Evolutionary conservation across 106 monocot species (phyloP).

Genomic region (Dactylorhiza incarnata): DNA sequence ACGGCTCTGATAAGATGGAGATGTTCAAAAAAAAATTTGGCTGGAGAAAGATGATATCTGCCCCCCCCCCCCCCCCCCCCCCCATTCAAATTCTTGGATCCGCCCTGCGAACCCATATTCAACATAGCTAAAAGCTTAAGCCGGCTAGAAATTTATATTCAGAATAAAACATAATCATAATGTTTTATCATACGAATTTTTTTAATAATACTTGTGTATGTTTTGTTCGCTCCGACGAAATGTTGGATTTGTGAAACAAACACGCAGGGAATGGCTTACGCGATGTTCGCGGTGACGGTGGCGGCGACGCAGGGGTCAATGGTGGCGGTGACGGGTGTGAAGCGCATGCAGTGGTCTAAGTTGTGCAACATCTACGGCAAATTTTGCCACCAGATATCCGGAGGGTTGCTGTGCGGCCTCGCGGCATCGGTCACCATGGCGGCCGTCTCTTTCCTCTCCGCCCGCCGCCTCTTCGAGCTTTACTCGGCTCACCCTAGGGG

Average conservation of each 20-base stretch:
- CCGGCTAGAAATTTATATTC: too few species aligned
- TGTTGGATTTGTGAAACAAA: not conserved
- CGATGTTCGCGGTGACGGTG: slow-evolving; percentile 20
- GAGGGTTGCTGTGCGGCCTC: slow-evolving; percentile 17
- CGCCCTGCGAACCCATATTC: too few species aligned
- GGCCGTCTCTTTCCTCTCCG: slow-evolving; percentile 23
- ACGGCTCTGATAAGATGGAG: too few species aligned
- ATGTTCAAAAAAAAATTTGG: too few species aligned
- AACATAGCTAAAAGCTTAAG: too few species aligned
- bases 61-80: too few species aligned
- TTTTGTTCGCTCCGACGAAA: too few species aligned
- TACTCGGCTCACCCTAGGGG: slow-evolving; percentile 13
- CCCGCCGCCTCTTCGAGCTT: slow-evolving; percentile 29
- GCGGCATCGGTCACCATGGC: slow-evolving; percentile 23
- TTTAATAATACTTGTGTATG: too few species aligned
- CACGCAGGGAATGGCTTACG: slow-evolving; percentile 34
- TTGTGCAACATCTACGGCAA: slow-evolving; percentile 52
- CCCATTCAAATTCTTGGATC: too few species aligned
- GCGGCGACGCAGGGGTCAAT: slow-evolving; percentile 35
- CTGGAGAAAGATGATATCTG: too few species aligned
- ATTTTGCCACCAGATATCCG: slow-evolving; percentile 36
- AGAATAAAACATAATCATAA: too few species aligned
- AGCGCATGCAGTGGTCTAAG: slow-evolving; percentile 43
- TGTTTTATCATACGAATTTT: too few species aligned
- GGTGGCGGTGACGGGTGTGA: slow-evolving; percentile 27